A percentile compares a stretch with the other conserved stretches of the same genome.
Evolutionary conservation across 768 basidiomycete species (phyloP).

Genomic region (Phaffia tasmanica): DNA sequence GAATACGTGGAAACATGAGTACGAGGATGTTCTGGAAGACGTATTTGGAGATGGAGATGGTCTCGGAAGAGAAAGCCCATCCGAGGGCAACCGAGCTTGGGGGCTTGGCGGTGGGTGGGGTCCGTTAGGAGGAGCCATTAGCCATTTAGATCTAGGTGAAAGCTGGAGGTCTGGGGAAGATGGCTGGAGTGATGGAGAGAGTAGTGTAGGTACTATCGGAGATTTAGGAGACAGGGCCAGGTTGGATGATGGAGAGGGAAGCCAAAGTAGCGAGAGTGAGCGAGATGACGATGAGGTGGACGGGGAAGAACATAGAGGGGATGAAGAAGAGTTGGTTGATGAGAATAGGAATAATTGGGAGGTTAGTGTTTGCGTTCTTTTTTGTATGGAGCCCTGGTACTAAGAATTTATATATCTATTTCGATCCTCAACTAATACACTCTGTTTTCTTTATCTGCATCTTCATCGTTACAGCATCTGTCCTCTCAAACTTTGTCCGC

Average conservation of each 20-base stretch:
- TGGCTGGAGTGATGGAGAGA: constrained; percentile 57
- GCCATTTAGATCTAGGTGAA: constrained; percentile 49
- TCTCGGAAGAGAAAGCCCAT: background rate
- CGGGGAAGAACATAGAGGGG: constrained; percentile 42
- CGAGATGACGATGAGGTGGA: constrained; percentile 22
- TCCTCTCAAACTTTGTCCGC: constrained; percentile 91
- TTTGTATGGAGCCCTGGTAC: background rate
- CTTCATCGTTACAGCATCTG: constrained; percentile 58
- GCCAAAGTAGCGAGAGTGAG: constrained; percentile 26
- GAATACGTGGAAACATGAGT: constrained; percentile 82
- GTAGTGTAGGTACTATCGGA: constrained; percentile 79
- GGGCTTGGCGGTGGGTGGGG: constrained; percentile 30
- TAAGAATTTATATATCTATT: constrained; percentile 1
- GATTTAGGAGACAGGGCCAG: constrained; percentile 72
- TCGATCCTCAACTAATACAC: background rate
- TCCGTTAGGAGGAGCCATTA: constrained; percentile 17
- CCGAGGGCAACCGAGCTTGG: constrained; percentile 5
- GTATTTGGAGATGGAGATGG: constrained; percentile 34
- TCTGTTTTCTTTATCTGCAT: constrained; percentile 17
- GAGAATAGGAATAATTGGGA: constrained; percentile 94
- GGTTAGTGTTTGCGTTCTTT: constrained; percentile 45
- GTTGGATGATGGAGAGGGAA: constrained; percentile 44
- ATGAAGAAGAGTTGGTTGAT: constrained; percentile 49
- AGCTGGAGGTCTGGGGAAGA: constrained; percentile 61
- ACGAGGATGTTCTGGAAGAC: constrained; percentile 72